Conservation (phyloP, 805 yeast species). For the Pichia gijzeniarum region DNA sequence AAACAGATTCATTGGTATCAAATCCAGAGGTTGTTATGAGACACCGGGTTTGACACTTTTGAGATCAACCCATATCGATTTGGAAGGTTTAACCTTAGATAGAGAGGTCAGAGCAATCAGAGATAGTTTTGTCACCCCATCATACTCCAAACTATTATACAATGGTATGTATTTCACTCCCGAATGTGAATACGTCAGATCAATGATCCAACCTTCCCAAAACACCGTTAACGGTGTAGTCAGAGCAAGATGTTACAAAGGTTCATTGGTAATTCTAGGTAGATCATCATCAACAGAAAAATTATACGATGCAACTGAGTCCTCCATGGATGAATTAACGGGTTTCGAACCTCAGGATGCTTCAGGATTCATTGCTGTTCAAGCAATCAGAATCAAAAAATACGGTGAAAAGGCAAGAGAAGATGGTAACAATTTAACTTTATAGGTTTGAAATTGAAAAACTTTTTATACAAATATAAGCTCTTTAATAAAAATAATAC, state of each 20-base stretch:
- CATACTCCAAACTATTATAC: slow-evolving; percentile 85
- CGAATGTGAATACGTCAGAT: slow-evolving; percentile 92
- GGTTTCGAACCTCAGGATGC: slow-evolving; percentile 98
- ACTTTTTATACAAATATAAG: too few relatives aligned
- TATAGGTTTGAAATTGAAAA: too few relatives aligned
- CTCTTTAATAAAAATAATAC: too few relatives aligned
- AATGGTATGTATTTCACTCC: slow-evolving; percentile 98
- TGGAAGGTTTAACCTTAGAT: slow-evolving; percentile 95
- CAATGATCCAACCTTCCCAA: slow-evolving; percentile 94
- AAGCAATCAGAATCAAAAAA: slow-evolving; percentile 96
- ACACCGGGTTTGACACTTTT: slow-evolving; percentile 96
- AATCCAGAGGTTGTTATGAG: slow-evolving; percentile 99
- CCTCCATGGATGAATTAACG: slow-evolving; percentile 98
- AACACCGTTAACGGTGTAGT: slow-evolving; percentile 93
- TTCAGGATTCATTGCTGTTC: slow-evolving; percentile 95
- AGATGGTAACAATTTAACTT: slow-evolving; percentile 49
- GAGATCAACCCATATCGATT: slow-evolving; percentile 90
- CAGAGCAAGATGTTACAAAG: slow-evolving; percentile 91
- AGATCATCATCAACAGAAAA: slow-evolving; percentile 95
- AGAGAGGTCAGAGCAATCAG: slow-evolving; percentile 96
- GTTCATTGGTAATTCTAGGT: slow-evolving; percentile 76
- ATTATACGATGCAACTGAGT: slow-evolving; percentile 95
- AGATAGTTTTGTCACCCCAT: slow-evolving; percentile 91
- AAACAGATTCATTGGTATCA: slow-evolving; percentile 97
- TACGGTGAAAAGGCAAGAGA: slow-evolving; percentile 93